phyloP scores from a whole-genome alignment of 768 basidiomycete genomes.

The Lactarius sanguifluus region DNA sequence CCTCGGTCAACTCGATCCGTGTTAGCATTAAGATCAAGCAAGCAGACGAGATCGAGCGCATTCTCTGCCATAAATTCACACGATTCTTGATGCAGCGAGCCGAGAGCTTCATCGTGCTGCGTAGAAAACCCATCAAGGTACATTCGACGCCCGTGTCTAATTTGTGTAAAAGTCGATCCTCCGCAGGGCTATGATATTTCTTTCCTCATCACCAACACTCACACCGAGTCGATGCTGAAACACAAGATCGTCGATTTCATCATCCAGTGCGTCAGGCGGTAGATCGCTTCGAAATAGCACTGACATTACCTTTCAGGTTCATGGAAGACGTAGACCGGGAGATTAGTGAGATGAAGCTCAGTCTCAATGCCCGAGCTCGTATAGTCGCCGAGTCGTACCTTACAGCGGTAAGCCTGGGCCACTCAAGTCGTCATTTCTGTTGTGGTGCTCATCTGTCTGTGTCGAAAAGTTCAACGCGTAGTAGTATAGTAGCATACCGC shows the following conservation, averaged over 20 bases:
- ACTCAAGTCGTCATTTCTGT: slow-evolving; percentile 12
- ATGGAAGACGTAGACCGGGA: slow-evolving; percentile 99
- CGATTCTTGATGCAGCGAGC: slow-evolving; percentile 99
- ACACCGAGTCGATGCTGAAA: slow-evolving; percentile 98
- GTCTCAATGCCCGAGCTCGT: slow-evolving; percentile 92
- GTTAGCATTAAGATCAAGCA: slow-evolving; percentile 99
- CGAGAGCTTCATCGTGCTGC: slow-evolving; percentile 94
- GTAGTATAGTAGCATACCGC: slow-evolving; percentile 12
- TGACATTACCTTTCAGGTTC: slow-evolving; percentile 51
- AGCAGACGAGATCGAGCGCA: slow-evolving; percentile 97
- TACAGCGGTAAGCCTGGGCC: slow-evolving; percentile 61
- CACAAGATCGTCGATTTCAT: slow-evolving; percentile 99
- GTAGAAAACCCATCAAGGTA: slow-evolving; percentile 90
- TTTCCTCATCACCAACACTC: slow-evolving; percentile 95
- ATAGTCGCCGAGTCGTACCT: slow-evolving; percentile 97
- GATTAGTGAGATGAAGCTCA: slow-evolving; percentile 99
- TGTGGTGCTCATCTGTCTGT: not conserved
- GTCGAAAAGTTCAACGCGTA: slow-evolving; percentile 32
- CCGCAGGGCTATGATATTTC: slow-evolving; percentile 95
- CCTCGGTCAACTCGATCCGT: slow-evolving; percentile 95
- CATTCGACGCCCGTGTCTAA: slow-evolving; percentile 33
- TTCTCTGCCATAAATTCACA: slow-evolving; percentile 97
- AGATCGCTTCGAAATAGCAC: slow-evolving; percentile 20
- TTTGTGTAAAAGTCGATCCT: not conserved
- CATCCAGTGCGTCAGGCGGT: slow-evolving; percentile 64